Evolutionary conservation across 2,329 filamentous ascomycete genomes (phyloP).

Genomic region (Penicillium sp.): DNA sequence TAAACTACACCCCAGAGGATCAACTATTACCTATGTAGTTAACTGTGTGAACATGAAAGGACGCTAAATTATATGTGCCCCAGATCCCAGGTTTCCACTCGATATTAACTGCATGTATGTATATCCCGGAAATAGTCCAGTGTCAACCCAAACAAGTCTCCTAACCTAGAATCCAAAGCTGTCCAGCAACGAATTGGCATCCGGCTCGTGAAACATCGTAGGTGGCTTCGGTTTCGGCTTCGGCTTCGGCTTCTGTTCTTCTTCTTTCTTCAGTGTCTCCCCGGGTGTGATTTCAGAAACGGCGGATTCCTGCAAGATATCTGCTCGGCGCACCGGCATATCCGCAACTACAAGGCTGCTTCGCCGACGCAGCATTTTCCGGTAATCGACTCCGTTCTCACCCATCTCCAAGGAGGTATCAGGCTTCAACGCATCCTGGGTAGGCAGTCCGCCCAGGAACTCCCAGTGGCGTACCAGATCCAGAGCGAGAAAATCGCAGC

Average conservation of each 20-base stretch:
- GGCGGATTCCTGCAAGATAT: constrained; percentile 33
- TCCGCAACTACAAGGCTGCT: constrained; percentile 76
- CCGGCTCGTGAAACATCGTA: constrained; percentile 84
- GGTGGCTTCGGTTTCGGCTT: constrained; percentile 51
- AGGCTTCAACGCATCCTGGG: constrained; percentile 31
- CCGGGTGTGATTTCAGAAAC: constrained; percentile 4
- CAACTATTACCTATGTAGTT: background rate
- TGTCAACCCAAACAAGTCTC: constrained; percentile 2
- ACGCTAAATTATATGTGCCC: background rate
- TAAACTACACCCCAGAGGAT: background rate
- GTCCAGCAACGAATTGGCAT: constrained; percentile 76
- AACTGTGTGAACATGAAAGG: background rate
- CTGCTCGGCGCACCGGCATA: constrained; percentile 39
- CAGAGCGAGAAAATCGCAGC: constrained; percentile 79
- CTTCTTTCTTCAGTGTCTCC: constrained; percentile 24
- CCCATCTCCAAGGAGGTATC: constrained; percentile 20
- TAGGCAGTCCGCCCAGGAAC: constrained; percentile 27
- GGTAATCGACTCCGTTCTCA: constrained; percentile 47
- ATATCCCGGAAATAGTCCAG: constrained; percentile 4
- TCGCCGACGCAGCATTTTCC: constrained; percentile 60
- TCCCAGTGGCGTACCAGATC: constrained; percentile 58
- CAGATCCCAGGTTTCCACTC: background rate
- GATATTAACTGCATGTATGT: background rate
- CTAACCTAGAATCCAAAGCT: constrained; percentile 71
- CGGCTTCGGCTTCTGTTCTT: constrained; percentile 31